phyloP scores from a whole-genome alignment of 106 monocot species.

The Dendrobium chrysotoxum region DNA sequence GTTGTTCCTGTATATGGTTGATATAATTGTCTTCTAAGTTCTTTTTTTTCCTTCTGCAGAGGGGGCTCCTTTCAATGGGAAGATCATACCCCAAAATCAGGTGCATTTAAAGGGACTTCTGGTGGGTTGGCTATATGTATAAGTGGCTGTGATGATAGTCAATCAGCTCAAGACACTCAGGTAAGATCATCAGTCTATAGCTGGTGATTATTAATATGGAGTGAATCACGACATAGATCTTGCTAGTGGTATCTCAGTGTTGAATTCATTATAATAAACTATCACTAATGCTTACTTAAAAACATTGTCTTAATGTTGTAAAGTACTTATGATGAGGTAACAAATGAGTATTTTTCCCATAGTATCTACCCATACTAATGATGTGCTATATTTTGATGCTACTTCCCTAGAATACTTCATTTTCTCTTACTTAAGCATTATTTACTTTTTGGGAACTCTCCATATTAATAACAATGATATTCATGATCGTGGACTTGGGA shows the following conservation, averaged over 20 bases:
- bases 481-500: background rate
- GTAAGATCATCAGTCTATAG: conserved; percentile 13
- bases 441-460: background rate
- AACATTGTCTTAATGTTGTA: background rate
- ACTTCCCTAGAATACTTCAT: background rate
- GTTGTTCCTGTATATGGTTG: background rate
- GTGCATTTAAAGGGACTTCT: conserved; percentile 24
- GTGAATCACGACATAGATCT: background rate
- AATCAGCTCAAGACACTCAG: conserved; percentile 28
- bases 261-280: conserved; percentile 2
- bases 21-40: background rate
- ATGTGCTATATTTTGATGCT: background rate
- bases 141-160: conserved; percentile 41
- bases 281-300: background rate
- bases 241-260: background rate
- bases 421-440: background rate
- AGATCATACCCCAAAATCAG: conserved; percentile 16
- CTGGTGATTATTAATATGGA: background rate
- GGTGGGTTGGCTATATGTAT: conserved; percentile 38
- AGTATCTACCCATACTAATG: background rate
- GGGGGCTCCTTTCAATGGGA: conserved; percentile 25
- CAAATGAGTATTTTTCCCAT: background rate
- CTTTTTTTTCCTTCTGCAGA: conserved; percentile 12
- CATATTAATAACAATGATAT: background rate
- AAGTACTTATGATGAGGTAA: background rate